Conservation (phyloP, 2,329 filamentous ascomycete genomes). For the Aspergillus pseudotamarii region DNA sequence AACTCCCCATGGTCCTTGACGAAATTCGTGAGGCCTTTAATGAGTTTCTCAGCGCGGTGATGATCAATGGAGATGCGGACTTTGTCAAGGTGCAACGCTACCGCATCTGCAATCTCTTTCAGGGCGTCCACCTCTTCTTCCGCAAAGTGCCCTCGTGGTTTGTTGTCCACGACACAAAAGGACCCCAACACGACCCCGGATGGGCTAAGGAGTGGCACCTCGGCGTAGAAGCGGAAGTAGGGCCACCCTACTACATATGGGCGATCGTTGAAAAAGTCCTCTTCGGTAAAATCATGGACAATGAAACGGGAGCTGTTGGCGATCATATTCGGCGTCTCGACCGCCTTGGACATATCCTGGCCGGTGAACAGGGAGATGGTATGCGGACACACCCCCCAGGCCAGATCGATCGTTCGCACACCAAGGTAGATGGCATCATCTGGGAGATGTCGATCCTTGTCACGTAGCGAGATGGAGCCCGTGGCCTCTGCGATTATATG, state of each 20-base stretch:
- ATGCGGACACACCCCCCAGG: slow-evolving; percentile 16
- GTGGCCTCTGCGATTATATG: slow-evolving; percentile 56
- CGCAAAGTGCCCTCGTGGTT: slow-evolving; percentile 50
- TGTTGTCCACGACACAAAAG: slow-evolving; percentile 62
- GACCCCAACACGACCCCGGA: slow-evolving; percentile 60
- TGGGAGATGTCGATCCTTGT: slow-evolving; percentile 27
- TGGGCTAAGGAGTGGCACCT: slow-evolving; percentile 61
- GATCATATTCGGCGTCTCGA: slow-evolving; percentile 8
- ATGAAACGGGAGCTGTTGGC: slow-evolving; percentile 28
- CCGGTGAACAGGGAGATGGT: slow-evolving; percentile 28
- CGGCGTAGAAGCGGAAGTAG: slow-evolving; percentile 56
- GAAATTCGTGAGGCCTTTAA: slow-evolving; percentile 55
- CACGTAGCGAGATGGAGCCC: slow-evolving; percentile 41
- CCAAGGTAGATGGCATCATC: slow-evolving; percentile 39
- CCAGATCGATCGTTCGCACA: slow-evolving; percentile 31
- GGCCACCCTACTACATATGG: slow-evolving; percentile 37
- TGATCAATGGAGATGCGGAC: slow-evolving; percentile 55
- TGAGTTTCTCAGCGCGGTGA: slow-evolving; percentile 57
- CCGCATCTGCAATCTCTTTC: slow-evolving; percentile 34
- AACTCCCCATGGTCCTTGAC: slow-evolving; percentile 44
- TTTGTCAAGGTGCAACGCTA: slow-evolving; percentile 62
- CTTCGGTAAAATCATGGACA: slow-evolving; percentile 40
- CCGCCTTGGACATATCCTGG: not conserved
- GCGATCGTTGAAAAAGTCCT: slow-evolving; percentile 40
- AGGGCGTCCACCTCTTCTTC: slow-evolving; percentile 15